phyloP scores from a whole-genome alignment of 306 rosid genomes.

The Senna tora region DNA sequence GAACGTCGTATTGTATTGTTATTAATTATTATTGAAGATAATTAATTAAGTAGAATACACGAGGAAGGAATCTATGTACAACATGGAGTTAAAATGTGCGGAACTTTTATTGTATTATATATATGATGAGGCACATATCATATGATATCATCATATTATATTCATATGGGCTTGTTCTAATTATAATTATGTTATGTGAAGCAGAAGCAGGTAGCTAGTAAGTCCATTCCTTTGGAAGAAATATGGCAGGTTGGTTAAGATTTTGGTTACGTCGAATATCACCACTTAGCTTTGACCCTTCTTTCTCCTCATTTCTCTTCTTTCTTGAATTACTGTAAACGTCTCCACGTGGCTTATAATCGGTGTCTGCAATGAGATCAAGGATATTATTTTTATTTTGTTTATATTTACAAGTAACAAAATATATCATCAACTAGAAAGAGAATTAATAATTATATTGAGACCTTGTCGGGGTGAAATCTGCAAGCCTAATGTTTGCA shows the following conservation, averaged over 20 bases:
- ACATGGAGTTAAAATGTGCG: not conserved
- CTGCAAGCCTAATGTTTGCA: slow-evolving; percentile 55
- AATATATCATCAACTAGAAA: not conserved
- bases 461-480: slow-evolving; percentile 54
- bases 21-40: slow-evolving; percentile 25
- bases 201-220: slow-evolving; percentile 36
- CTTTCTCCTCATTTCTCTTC: slow-evolving; percentile 43
- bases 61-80: not conserved
- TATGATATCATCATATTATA: no score
- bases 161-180: not conserved
- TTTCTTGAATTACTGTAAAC: slow-evolving; percentile 10
- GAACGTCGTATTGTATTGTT: no score
- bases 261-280: slow-evolving; percentile 42
- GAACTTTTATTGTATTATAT: slow-evolving; percentile 4
- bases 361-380: slow-evolving; percentile 41
- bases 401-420: no score
- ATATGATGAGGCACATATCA: no score
- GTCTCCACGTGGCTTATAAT: slow-evolving; percentile 35
- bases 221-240: slow-evolving; percentile 89
- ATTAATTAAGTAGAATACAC: not conserved
- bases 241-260: slow-evolving; percentile 47
- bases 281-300: slow-evolving; percentile 36
- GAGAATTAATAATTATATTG: not conserved
- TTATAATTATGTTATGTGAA: no score
- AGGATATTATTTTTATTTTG: not conserved